phyloP scores from a whole-genome alignment of 164 flowering plant genomes.

The Nymphaea thermarum region DNA sequence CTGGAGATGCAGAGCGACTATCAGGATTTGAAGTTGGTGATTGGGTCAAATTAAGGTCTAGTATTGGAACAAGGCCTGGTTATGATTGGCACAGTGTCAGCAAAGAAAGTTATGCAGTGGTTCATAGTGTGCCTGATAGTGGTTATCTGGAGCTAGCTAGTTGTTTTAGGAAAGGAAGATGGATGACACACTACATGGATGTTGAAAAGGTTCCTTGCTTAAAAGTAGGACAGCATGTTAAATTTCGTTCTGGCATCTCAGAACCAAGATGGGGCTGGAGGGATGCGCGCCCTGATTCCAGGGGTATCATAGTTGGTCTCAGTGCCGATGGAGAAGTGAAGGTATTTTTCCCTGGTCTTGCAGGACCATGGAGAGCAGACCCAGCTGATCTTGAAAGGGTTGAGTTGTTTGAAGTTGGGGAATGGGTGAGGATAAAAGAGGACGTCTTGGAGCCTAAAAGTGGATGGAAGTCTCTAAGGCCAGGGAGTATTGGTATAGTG shows the following conservation, averaged over 20 bases:
- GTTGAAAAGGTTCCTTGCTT: conserved; percentile 70
- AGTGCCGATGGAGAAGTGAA: conserved; percentile 91
- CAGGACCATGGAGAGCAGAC: conserved; percentile 81
- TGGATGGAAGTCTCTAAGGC: conserved; percentile 68
- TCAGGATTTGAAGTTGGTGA: conserved; percentile 96
- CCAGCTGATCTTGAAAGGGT: conserved; percentile 83
- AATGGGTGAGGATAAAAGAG: conserved; percentile 69
- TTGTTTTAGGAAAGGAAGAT: conserved; percentile 77
- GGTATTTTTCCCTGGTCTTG: conserved; percentile 60
- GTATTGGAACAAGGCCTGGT: conserved; percentile 70
- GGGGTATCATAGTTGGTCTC: conserved; percentile 65
- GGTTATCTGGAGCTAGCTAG: conserved; percentile 82
- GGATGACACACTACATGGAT: conserved; percentile 58
- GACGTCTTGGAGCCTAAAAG: conserved; percentile 9
- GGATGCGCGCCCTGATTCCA: conserved; percentile 50
- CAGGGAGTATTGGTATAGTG: conserved; percentile 80
- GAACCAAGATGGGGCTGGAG: conserved; percentile 99
- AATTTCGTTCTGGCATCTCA: conserved; percentile 52
- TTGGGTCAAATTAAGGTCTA: conserved; percentile 91
- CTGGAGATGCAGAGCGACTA: conserved; percentile 91
- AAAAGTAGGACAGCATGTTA: conserved; percentile 76
- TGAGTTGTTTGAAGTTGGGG: conserved; percentile 74
- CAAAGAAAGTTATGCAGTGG: conserved; percentile 76
- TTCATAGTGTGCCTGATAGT: conserved; percentile 76
- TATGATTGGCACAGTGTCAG: conserved; percentile 88